Evolutionary conservation across 2,329 filamentous ascomycete genomes (phyloP), one percentile per base, ranked within the genome.

Genomic region (Verticillium klebahnii): DNA sequence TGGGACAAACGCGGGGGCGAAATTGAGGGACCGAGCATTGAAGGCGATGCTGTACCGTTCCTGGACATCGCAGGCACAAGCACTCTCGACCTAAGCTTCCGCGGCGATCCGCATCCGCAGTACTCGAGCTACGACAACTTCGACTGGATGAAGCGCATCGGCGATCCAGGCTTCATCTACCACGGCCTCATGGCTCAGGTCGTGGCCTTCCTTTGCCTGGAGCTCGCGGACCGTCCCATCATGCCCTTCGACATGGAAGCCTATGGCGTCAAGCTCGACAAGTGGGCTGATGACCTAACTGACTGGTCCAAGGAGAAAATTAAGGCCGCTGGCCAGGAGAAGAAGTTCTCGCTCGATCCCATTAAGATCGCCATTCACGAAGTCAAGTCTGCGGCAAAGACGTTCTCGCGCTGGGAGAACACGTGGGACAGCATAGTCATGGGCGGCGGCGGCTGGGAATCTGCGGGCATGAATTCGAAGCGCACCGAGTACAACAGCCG

Each of bases 71-170:
- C 92, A 0, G 95, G 95, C 59, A 93, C 88, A 8, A 94, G 92
- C 55, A 93, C 91, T 12, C 81, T 99, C 61, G 93, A 98, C 72
- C 85, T 99, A 66, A 84, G 86, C 32, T 98, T 99, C 71, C 69
- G 79, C 40, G 90, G 90, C 55, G 79, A 83, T 8, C 75, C 79
- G 12, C 89, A 84, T 69, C 92, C 93, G 0, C 87, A 89, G 59
- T 89, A 93, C 74, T 93, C 90, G 63, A 95, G 90, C 75, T 96
- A 96, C 75, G 94, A 98, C 71, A 96, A 88, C 60, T 93, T 91
- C 68, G 89, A 93, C 55, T 94, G 92, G 88, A 92, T 98, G 83
- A 81, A 88, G 31, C 83, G 82, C 40, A 86, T 91, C 63, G 89
- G 91, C 25, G 95, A 99, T 72, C 92, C 92, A 0, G 88, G 85